Evolutionary conservation across 768 basidiomycete species (phyloP).

Genomic region (Mycena olivaceomarginata): DNA sequence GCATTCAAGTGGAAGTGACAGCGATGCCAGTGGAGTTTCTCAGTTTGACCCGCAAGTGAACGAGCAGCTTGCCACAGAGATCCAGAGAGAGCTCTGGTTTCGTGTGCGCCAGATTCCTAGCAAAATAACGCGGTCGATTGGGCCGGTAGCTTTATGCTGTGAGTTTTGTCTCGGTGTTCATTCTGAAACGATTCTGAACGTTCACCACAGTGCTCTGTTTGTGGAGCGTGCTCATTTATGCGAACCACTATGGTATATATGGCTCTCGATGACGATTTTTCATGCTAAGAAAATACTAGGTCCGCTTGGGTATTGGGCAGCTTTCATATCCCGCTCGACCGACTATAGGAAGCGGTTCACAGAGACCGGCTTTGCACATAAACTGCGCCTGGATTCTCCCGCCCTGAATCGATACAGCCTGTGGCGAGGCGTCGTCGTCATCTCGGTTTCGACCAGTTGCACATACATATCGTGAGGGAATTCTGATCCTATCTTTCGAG

Average conservation of each 20-base stretch:
- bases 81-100: slow-evolving; percentile 29
- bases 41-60: slow-evolving; percentile 22
- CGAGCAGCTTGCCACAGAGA: slow-evolving; percentile 21
- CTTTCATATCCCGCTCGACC: slow-evolving; percentile 26
- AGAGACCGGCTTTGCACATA: slow-evolving; percentile 22
- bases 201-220: slow-evolving; percentile 12
- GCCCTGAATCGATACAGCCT: slow-evolving; percentile 35
- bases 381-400: slow-evolving; percentile 23
- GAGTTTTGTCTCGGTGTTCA: neutral
- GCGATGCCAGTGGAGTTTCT: neutral
- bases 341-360: slow-evolving; percentile 30
- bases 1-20: neutral
- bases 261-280: neutral
- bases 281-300: slow-evolving; percentile 4
- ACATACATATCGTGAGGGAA: slow-evolving; percentile 17
- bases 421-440: slow-evolving; percentile 31
- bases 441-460: slow-evolving; percentile 16
- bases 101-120: slow-evolving; percentile 20
- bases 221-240: slow-evolving; percentile 25
- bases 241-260: slow-evolving; percentile 24
- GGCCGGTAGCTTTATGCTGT: slow-evolving; percentile 20
- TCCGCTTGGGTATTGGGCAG: slow-evolving; percentile 31
- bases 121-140: slow-evolving; percentile 26
- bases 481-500: neutral
- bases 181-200: too few relatives aligned